Evolutionary conservation across 208 protist genomes (phyloP), one percentile per base, ranked within the genome.

Genomic region (Crithidia acanthocephali): DNA sequence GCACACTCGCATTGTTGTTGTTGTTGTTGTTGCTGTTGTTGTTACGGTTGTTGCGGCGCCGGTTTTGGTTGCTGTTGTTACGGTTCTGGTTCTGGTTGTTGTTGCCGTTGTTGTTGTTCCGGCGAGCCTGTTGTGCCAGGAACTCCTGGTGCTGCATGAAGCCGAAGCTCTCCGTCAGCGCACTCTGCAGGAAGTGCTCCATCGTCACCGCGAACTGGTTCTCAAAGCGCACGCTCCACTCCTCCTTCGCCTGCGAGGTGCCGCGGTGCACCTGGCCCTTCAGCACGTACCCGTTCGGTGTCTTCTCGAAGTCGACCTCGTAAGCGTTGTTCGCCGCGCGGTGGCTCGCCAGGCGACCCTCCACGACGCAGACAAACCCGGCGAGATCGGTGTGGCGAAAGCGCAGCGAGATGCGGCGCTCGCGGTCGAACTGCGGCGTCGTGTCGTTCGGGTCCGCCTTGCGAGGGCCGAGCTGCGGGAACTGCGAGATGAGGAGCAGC

Each of bases 151-250:
- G 73, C 62, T 82, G 68, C 22, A 60, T 45, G 55, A 94, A 96
- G n/a, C 91, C 91, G 58, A 96, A 96, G 74, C 91, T 96, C 76
- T 92, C 87, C 28, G 83, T 90, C 32, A 96, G 80, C 5, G 87
- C 87, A 50, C 79, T 79, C 33, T 96, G 53, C 58, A 96, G 50
- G 66, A 96, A 96, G 78, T 96, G 87, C 80, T 93, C 85, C 45
- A 96, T 65, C 63, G 76, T 91, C 18, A 90, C 83, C 48, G 88
- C 88, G 60, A 93, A 92, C 67, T 96, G 86, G 51, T 88, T 84
- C 40, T 96, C 88, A 70, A 96, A 96, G 56, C 67, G 81, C 22
- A 96, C 68, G 15, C 74, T 74, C 88, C 91, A 96, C 53, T 90
- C 85, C 74, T 96, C 88, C 71, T 79, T 80, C 66, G 65, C 68